Base-by-base conservation (phyloP, 305 asterid genomes). In the Nicotiana rustica region DNA sequence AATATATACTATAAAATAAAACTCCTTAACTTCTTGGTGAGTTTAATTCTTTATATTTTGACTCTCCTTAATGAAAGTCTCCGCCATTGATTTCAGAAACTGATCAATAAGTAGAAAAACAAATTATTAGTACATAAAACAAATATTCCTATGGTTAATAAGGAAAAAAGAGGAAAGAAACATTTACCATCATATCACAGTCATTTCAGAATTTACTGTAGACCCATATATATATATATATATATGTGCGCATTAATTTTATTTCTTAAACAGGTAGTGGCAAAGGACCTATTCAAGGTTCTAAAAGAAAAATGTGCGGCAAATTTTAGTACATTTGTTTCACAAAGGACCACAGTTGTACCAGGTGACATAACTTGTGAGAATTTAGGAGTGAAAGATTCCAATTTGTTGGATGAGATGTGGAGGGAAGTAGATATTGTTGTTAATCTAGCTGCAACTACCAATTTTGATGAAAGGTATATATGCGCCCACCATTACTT, bases 221-320 rank as follows among this genome's bases (percentile, higher is more conserved):
- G 5, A 57, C 64, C 10, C 2, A n/a, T 57, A 57, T 70, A 25
- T 25, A 25, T 25, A 25, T 25, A 25, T 25, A 25, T 25, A 25
- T 25, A 25, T 25, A n/a, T 17, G n/a, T 70, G 35, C 18, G 64
- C 1, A 12, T 36, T 59, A 21, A 47, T n/a, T 36, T 3, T 7
- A 15, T 17, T 12, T n/a, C 6, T 67, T 60, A 83, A 82, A 80
- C 85, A 91, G 94, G 76, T 91, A 44, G 73, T 92, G 59, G 88
- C 70, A 62, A 91, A 89, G 88, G 98, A 92, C 15, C 75, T 94
- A 85, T 94, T 91, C 88, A 90, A 77, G 66, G 93, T 91, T 59
- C 49, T 94, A 13, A 92, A 88, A 86, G 98, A 89, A 78, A 84
- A 90, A 82, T 52, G 29, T 47, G 95, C 95, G 13, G 75, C 15